Evolutionary conservation across 1,139 yeast species (phyloP).

Genomic region (Pichia sp.): DNA sequence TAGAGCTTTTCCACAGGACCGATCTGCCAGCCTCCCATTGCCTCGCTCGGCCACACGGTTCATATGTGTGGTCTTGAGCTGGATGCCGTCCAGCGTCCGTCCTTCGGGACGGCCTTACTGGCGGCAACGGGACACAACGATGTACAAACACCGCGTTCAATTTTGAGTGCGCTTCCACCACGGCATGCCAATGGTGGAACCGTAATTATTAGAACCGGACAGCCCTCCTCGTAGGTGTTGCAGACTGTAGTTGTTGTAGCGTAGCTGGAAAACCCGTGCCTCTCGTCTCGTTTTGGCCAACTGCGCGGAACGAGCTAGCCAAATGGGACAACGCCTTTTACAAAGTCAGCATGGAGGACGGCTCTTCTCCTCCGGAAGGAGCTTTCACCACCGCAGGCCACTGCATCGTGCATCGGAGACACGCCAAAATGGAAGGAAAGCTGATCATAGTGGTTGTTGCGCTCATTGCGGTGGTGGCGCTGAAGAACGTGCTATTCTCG

Average conservation of each 20-base stretch:
- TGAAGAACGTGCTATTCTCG: constrained; percentile 19
- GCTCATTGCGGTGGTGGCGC: constrained; percentile 12
- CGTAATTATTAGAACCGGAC: constrained; percentile 69
- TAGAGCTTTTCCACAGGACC: not conserved
- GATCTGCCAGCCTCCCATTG: constrained; percentile 54
- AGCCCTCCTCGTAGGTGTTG: constrained; percentile 26
- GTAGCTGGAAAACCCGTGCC: not conserved
- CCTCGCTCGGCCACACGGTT: constrained; percentile 58
- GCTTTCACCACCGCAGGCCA: too few species aligned
- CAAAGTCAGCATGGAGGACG: too few species aligned
- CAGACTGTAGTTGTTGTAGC: not conserved
- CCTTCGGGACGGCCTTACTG: too few species aligned
- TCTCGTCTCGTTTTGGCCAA: too few species aligned
- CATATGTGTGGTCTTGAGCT: constrained; percentile 50
- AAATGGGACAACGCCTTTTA: too few species aligned
- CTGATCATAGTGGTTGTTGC: constrained; percentile 17
- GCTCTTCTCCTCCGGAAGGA: too few species aligned
- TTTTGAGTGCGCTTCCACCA: constrained; percentile 78
- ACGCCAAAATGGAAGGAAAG: constrained; percentile 17
- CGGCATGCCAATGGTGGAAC: constrained; percentile 54
- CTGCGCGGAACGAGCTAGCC: too few species aligned
- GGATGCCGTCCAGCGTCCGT: constrained; percentile 36
- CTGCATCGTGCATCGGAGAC: not conserved
- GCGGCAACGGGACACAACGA: constrained; percentile 53
- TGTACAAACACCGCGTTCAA: constrained; percentile 38